phyloP scores from a whole-genome alignment of 495 filamentous ascomycete genomes.

The Diplogelasinospora grovesii region DNA sequence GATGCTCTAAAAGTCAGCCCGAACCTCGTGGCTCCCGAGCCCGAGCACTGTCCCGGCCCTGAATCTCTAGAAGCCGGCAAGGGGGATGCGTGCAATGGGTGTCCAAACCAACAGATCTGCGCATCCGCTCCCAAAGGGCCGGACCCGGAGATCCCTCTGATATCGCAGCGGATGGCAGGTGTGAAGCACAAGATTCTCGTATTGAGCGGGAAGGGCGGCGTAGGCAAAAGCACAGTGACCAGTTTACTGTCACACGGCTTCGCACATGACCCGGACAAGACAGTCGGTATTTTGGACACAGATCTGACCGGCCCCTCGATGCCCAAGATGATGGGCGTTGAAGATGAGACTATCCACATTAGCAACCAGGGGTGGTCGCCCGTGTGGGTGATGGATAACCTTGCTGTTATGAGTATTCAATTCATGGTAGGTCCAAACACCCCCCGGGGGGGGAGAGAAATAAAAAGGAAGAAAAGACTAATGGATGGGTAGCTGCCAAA shows the following conservation, averaged over 20 bases:
- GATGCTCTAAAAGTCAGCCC: slow-evolving; percentile 65
- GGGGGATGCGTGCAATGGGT: slow-evolving; percentile 83
- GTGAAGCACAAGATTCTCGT: slow-evolving; percentile 89
- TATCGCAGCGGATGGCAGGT: slow-evolving; percentile 71
- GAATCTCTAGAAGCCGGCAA: slow-evolving; percentile 80
- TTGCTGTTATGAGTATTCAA: slow-evolving; percentile 92
- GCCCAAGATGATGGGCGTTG: slow-evolving; percentile 97
- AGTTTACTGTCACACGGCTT: slow-evolving; percentile 82
- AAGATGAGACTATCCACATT: slow-evolving; percentile 84
- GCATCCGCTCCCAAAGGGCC: slow-evolving; percentile 91
- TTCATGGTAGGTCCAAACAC: too few relatives aligned
- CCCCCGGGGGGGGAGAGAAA: too few relatives aligned
- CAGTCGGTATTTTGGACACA: slow-evolving; percentile 91
- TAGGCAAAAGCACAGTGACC: slow-evolving; percentile 91
- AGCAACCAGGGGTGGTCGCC: slow-evolving; percentile 78
- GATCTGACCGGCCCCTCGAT: slow-evolving; percentile 94
- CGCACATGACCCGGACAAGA: slow-evolving; percentile 63
- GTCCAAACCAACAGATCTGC: slow-evolving; percentile 93
- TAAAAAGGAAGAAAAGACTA: too few relatives aligned
- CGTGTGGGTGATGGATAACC: slow-evolving; percentile 86
- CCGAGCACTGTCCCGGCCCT: slow-evolving; percentile 94
- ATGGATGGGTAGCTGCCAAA: too few relatives aligned
- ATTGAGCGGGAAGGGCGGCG: slow-evolving; percentile 90
- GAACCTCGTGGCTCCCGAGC: slow-evolving; percentile 84
- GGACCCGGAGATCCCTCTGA: slow-evolving; percentile 86